Conservation (phyloP, 1,284 basidiomycete species). For the Melampsora larici-populina region DNA sequence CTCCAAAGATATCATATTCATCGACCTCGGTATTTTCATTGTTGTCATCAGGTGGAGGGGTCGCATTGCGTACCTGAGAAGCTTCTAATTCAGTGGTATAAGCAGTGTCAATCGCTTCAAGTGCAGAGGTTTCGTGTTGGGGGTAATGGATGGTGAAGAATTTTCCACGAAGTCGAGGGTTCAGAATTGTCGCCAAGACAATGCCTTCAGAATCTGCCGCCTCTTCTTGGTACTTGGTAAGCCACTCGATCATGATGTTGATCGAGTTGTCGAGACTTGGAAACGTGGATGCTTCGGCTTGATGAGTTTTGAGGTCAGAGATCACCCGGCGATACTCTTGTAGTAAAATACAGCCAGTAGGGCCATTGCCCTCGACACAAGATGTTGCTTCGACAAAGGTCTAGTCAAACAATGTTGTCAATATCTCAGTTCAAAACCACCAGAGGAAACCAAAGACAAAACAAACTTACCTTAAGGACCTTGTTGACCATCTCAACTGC, state of each 20-base stretch:
- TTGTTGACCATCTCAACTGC: not conserved
- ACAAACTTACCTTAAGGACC: not conserved
- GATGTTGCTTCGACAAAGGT: not conserved
- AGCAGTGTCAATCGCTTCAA: too few species aligned
- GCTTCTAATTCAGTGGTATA: too few species aligned
- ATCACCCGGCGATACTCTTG: not conserved
- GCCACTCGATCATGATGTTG: too few species aligned
- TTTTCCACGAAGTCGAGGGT: not conserved
- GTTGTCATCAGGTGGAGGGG: too few species aligned
- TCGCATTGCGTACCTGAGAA: too few species aligned
- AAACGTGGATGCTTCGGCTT: not conserved
- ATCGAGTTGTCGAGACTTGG: not conserved
- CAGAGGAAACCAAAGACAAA: too few species aligned
- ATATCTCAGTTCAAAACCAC: too few species aligned
- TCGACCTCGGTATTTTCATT: too few species aligned
- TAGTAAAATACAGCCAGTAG: constrained; percentile 6
- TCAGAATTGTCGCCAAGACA: constrained; percentile 4
- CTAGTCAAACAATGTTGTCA: too few species aligned
- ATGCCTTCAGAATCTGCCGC: not conserved
- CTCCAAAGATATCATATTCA: too few species aligned
- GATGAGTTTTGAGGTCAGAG: constrained; percentile 1
- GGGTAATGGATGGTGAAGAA: not conserved
- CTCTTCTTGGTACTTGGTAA: too few species aligned
- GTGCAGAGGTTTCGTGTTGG: too few species aligned
- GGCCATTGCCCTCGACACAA: constrained; percentile 1